Conservation (phyloP, 371 early-diverging fungal genomes). For the Choanephora cucurbitarum region DNA sequence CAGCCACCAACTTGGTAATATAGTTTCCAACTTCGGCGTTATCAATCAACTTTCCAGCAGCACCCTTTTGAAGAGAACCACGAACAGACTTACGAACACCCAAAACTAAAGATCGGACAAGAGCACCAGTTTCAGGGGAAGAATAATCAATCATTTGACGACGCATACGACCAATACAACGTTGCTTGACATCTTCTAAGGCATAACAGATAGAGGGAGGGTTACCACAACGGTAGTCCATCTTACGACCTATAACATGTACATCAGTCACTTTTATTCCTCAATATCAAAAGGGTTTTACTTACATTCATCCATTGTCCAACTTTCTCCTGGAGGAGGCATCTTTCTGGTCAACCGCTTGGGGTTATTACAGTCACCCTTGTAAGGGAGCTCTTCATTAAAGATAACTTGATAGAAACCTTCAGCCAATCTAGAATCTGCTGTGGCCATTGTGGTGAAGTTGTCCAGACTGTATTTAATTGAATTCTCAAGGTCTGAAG, state of each 20-base stretch:
- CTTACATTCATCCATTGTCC: conserved; percentile 63
- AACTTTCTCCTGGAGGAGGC: conserved; percentile 58
- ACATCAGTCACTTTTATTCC: neutral
- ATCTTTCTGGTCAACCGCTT: conserved; percentile 46
- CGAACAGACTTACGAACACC: conserved; percentile 33
- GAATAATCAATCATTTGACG: conserved; percentile 37
- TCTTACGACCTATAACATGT: conserved; percentile 36
- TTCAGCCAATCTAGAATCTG: conserved; percentile 33
- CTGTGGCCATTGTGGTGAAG: conserved; percentile 23
- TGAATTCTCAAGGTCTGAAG: conserved; percentile 28
- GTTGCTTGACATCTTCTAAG: conserved; percentile 47
- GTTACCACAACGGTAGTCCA: conserved; percentile 71
- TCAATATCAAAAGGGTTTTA: no score
- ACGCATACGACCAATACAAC: conserved; percentile 42
- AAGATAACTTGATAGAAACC: conserved; percentile 57
- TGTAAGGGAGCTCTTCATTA: conserved; percentile 59
- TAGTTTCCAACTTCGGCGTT: conserved; percentile 30
- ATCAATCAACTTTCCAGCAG: conserved; percentile 36
- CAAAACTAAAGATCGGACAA: conserved; percentile 33
- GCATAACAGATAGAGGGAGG: conserved; percentile 70
- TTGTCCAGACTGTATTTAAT: conserved; percentile 22
- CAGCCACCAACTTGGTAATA: conserved; percentile 31
- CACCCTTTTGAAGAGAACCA: conserved; percentile 31
- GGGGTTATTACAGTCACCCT: conserved; percentile 67
- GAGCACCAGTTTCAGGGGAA: conserved; percentile 36